Evolutionary conservation across 495 filamentous ascomycete genomes (phyloP), one percentile per base, ranked within the genome.

Genomic region (Sporormia fimetaria): DNA sequence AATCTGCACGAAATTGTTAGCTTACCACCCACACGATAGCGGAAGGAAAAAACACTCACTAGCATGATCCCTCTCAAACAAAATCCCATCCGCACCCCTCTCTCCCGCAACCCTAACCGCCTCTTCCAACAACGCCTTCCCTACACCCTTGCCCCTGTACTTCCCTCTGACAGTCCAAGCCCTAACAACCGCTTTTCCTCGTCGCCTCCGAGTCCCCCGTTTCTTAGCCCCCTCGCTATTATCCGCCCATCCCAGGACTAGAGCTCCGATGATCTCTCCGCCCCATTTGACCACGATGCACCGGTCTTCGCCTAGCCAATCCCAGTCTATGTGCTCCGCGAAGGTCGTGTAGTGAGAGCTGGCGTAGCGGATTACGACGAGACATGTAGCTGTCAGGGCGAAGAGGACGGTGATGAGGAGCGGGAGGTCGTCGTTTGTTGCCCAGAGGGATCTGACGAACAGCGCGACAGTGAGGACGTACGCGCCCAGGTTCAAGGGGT

Each of bases 111-210:
- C 41, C 40, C 59, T 61, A 1, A 83, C 74, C 3, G 75, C 80
- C 46, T 77, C 72, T 38, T 78, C 69, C 37, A 92, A 59, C 56
- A 94, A 60, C 17, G 70, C 76, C 11, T 52, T 62, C 3, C 84
- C 86, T 6, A 92, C 60, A 0, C 84, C 84, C 37, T 66, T 66
- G 4, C 71, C 62, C 9, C 86, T 67, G 56, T 83, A 87, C 47
- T 59, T 64, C 43, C 74, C 44, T 55, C 69, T 66, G 0, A 85
- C 80, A 3, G 83, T 83, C 81, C 83, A 87, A 0, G 80, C 83
- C 16, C 78, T 65, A 32, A 88, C 76, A 12, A 81, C 59, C 3
- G 57, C 61, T 17, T 42, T 47, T 33, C 58, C 52, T 14, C 42
- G 31, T 26, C 29, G 23, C 36, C 44, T 49, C 29, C 56, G 22